phyloP scores from a whole-genome alignment of 75 land plant genomes.

The Isoetes taiwanensis region DNA sequence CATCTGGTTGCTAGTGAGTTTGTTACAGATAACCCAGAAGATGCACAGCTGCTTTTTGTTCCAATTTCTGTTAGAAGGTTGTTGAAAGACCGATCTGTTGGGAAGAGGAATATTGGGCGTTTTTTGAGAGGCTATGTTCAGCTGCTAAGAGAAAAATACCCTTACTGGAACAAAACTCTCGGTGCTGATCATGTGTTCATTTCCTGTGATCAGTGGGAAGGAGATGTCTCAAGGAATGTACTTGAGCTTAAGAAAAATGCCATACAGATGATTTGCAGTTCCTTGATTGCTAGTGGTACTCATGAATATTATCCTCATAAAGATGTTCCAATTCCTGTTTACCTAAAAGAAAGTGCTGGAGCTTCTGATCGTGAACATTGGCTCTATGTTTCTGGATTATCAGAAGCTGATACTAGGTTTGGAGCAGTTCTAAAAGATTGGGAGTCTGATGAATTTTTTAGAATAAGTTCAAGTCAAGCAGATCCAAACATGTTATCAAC shows the following conservation, averaged over 20 bases:
- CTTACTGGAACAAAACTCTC: conserved; percentile 63
- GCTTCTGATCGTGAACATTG: too few species aligned
- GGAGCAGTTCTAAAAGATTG: too few species aligned
- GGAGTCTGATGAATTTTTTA: too few species aligned
- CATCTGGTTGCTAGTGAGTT: conserved; percentile 35
- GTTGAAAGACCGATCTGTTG: conserved; percentile 7
- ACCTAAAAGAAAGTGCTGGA: too few species aligned
- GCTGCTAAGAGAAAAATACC: conserved; percentile 18
- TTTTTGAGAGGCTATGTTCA: conserved; percentile 22
- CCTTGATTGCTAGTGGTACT: not conserved
- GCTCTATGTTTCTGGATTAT: too few species aligned
- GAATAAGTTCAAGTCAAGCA: too few species aligned
- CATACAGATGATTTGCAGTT: conserved; percentile 38
- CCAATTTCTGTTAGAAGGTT: conserved; percentile 26
- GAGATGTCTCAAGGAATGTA: conserved; percentile 36
- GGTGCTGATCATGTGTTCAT: conserved; percentile 63
- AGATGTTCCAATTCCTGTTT: conserved; percentile 40
- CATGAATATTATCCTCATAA: conserved; percentile 44
- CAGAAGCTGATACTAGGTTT: too few species aligned
- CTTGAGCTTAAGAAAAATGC: conserved; percentile 61
- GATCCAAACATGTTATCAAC: conserved; percentile 9
- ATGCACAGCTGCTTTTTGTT: conserved; percentile 55
- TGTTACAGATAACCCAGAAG: conserved; percentile 33
- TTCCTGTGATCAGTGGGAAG: conserved; percentile 24
- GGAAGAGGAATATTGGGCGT: conserved; percentile 6